phyloP scores from a whole-genome alignment of 2,329 filamentous ascomycete species.

The Helicocarpus griseus region DNA sequence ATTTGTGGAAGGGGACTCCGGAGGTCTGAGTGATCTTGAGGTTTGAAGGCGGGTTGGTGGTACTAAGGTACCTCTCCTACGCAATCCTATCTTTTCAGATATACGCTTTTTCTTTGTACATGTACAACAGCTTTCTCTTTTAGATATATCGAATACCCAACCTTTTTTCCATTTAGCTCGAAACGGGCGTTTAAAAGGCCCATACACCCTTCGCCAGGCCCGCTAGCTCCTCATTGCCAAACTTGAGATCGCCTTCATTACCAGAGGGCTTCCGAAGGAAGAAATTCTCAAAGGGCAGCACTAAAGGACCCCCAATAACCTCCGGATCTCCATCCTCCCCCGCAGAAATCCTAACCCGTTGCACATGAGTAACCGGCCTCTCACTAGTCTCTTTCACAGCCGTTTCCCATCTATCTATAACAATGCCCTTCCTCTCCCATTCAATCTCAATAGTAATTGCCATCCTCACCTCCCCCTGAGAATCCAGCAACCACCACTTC shows the following conservation, averaged over 20 bases:
- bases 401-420: not conserved
- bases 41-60: too few species aligned
- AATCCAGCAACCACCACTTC: not conserved
- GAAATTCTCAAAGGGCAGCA: not conserved
- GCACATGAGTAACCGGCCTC: too few species aligned
- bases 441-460: not conserved
- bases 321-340: not conserved
- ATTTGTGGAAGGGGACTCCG: constrained; percentile 34
- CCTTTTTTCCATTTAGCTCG: too few species aligned
- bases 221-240: not conserved
- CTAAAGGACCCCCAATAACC: not conserved
- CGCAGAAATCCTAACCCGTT: not conserved
- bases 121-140: too few species aligned
- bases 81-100: too few species aligned
- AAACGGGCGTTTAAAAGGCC: too few species aligned
- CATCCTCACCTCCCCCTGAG: not conserved
- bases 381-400: not conserved
- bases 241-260: not conserved
- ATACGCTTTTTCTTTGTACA: too few species aligned
- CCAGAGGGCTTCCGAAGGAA: not conserved
- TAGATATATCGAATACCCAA: too few species aligned
- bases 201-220: too few species aligned
- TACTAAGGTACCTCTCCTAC: not conserved
- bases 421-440: not conserved
- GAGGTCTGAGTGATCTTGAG: not conserved